Conservation (phyloP, 805 yeast genomes). For the Pichia cabralensis region DNA sequence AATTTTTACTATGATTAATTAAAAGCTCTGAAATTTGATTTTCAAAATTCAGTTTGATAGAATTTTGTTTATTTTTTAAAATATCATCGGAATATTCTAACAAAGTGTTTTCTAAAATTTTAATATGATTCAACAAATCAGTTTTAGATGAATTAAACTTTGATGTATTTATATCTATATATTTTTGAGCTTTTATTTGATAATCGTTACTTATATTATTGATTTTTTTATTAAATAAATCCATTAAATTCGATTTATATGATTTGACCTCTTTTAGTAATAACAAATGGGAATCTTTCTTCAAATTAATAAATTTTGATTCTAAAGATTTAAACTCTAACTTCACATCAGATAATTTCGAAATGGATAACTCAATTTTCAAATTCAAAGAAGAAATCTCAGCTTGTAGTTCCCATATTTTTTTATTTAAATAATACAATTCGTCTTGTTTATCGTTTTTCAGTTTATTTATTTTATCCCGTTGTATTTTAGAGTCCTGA, state of each 20-base stretch:
- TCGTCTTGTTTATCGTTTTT: constrained; percentile 9
- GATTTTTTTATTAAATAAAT: no score
- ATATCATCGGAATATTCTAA: constrained; percentile 2
- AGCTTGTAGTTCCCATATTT: constrained; percentile 19
- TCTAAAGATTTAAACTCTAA: constrained; percentile 21
- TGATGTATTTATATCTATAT: no score
- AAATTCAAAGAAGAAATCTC: constrained; percentile 20
- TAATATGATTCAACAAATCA: constrained; percentile 10
- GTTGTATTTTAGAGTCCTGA: background rate
- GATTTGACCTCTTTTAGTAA: no score
- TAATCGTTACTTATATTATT: no score
- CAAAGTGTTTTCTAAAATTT: constrained; percentile 9
- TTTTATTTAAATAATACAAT: constrained; percentile 19
- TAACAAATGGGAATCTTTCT: no score
- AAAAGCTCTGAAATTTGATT: background rate
- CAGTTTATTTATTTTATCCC: constrained; percentile 1
- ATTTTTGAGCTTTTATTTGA: no score
- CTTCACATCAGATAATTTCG: constrained; percentile 10
- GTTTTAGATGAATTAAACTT: no score
- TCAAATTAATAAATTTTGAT: constrained; percentile 23
- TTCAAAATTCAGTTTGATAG: background rate
- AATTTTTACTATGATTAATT: background rate
- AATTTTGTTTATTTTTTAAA: constrained; percentile 1
- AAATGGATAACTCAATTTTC: constrained; percentile 22
- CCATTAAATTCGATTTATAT: no score